These are phyloP conservation scores for Calocera viscosa DNA, from an alignment of 768 basidiomycete genomes.

Conservation along the genomic window DNA sequence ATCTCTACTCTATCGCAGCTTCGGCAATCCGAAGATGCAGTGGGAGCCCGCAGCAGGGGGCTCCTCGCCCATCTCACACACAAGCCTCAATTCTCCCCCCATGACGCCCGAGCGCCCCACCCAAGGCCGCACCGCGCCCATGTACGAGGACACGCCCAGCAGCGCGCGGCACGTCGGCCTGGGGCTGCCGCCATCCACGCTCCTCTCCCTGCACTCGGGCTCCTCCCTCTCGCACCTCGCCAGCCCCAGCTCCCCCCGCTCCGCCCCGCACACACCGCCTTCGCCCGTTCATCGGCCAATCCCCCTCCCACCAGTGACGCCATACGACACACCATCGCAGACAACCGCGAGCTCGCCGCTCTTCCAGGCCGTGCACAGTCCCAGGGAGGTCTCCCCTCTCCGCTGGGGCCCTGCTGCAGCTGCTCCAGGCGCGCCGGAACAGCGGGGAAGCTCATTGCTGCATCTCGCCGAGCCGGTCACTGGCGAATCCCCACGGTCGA, in stretches of 20 bases:
- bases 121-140: too few relatives aligned
- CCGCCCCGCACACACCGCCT: not conserved
- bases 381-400: not conserved
- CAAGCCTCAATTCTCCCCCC: too few relatives aligned
- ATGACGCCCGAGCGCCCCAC: too few relatives aligned
- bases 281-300: not conserved
- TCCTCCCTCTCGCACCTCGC: not conserved
- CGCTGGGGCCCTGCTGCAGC: not conserved
- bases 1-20: too few relatives aligned
- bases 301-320: not conserved
- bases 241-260: not conserved
- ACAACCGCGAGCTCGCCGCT: not conserved
- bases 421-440: too few relatives aligned
- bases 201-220: not conserved
- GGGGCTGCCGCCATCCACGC: not conserved
- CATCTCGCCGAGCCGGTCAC: not conserved
- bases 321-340: not conserved
- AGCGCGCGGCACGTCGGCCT: too few relatives aligned
- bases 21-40: too few relatives aligned
- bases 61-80: too few relatives aligned
- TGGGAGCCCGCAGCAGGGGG: too few relatives aligned
- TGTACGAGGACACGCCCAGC: too few relatives aligned
- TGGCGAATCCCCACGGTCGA: not conserved
- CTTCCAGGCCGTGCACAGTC: not conserved
- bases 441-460: not conserved